These are phyloP conservation scores for Tylopilus orsonianus DNA, from an alignment of 1,284 basidiomycete genomes.

Conservation along the genomic window DNA sequence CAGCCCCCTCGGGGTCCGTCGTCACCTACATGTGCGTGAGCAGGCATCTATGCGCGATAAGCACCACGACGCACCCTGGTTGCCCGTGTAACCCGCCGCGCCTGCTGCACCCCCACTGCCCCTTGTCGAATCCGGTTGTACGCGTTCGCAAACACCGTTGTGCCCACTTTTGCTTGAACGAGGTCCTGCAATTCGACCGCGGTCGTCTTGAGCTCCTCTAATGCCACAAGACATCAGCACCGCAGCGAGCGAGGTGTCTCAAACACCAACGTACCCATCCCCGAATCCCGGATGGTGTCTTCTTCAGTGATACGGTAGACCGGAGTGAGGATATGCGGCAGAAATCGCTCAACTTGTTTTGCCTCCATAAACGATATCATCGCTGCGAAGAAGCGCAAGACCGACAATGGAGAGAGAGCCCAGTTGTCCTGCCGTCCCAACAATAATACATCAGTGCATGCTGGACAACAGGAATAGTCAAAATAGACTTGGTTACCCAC, in stretches of 20 bases:
- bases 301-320: constrained; percentile 88
- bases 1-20: constrained; percentile 75
- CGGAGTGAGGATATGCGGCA: constrained; percentile 85
- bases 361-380: constrained; percentile 75
- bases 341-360: constrained; percentile 59
- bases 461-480: too few relatives aligned
- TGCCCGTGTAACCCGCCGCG: constrained; percentile 67
- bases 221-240: constrained; percentile 4
- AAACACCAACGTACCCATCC: constrained; percentile 63
- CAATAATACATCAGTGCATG: constrained; percentile 23
- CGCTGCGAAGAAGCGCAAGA: constrained; percentile 93
- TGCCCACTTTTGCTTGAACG: constrained; percentile 83
- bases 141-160: constrained; percentile 72
- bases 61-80: constrained; percentile 49
- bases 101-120: constrained; percentile 66
- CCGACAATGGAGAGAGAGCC: constrained; percentile 77
- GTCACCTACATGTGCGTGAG: constrained; percentile 42
- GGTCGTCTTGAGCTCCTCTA: constrained; percentile 85
- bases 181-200: constrained; percentile 88
- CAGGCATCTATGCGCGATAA: neutral
- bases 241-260: too few relatives aligned
- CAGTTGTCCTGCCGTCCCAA: constrained; percentile 54
- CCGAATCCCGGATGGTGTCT: constrained; percentile 72
- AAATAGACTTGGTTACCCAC: constrained; percentile 35
- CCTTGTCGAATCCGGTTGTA: constrained; percentile 83